Conservation (phyloP, 768 basidiomycete genomes). For the Tremella mesenterica region DNA sequence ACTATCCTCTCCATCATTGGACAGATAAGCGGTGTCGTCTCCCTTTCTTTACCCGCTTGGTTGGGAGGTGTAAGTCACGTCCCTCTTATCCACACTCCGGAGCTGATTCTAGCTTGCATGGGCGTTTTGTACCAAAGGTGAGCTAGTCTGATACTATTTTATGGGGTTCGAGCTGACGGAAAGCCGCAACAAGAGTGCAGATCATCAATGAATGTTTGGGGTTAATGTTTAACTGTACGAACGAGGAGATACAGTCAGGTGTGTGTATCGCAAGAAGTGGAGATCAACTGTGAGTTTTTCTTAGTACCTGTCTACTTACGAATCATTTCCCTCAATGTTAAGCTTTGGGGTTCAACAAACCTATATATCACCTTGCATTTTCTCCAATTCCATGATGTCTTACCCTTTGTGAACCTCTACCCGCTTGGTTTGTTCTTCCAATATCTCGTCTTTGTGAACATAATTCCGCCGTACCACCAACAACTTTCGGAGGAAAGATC, state of each 20-base stretch:
- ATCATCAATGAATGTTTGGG: constrained; percentile 46
- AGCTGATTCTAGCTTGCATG: constrained; percentile 17
- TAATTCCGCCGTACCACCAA: too few species aligned
- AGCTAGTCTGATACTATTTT: neutral
- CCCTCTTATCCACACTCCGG: neutral
- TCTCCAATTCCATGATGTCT: too few species aligned
- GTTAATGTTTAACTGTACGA: constrained; percentile 40
- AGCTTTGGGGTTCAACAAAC: too few species aligned
- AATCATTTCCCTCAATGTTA: too few species aligned
- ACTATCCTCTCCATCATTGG: constrained; percentile 34
- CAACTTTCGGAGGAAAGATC: too few species aligned
- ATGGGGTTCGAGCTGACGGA: neutral
- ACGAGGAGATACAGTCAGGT: constrained; percentile 31
- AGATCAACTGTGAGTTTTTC: constrained; percentile 33
- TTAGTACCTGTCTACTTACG: neutral
- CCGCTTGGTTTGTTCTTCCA: too few species aligned
- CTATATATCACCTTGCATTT: too few species aligned
- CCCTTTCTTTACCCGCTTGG: constrained; percentile 43
- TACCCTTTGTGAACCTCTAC: too few species aligned
- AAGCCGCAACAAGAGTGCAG: constrained; percentile 39
- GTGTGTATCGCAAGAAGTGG: constrained; percentile 44
- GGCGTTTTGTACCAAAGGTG: constrained; percentile 17
- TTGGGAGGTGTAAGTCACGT: constrained; percentile 28
- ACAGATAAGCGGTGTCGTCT: constrained; percentile 39
- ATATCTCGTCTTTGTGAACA: too few species aligned